Percentiles rank a stretch among this genome's conserved stretches.
Conservation (phyloP, 257 asterid genomes). For the Anisodus acutangulus region DNA sequence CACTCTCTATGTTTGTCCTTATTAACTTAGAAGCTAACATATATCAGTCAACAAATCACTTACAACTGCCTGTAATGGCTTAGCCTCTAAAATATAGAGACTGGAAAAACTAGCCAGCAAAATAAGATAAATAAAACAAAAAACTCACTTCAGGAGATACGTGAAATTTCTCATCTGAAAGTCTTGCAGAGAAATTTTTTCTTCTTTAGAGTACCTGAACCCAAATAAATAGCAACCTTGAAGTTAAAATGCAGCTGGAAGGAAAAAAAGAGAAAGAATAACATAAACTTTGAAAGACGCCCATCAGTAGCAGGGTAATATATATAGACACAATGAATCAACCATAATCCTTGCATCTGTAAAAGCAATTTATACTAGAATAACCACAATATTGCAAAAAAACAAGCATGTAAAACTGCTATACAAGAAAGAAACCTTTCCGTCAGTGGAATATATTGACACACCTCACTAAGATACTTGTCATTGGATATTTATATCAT, state of each 20-base stretch:
- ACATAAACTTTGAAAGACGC: background rate
- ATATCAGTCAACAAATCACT: background rate
- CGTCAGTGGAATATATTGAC: too few relatives aligned
- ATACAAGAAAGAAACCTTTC: background rate
- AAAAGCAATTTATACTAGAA: background rate
- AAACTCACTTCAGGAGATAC: conserved; percentile 73
- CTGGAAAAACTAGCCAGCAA: background rate
- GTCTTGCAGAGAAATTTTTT: conserved; percentile 61
- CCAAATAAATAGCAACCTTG: conserved; percentile 17
- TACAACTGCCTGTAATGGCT: background rate
- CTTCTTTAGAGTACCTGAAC: conserved; percentile 93
- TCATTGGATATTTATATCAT: too few relatives aligned
- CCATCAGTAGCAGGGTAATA: background rate
- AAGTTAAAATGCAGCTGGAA: background rate
- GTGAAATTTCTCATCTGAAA: conserved; percentile 67
- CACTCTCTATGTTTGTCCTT: background rate
- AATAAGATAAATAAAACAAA: conserved; percentile 5
- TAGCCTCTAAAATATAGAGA: conserved; percentile 12
- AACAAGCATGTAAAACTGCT: background rate
- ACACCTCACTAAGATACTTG: too few relatives aligned
- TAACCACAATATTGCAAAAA: conserved; percentile 7
- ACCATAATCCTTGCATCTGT: background rate
- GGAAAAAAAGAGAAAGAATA: background rate
- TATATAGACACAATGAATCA: conserved; percentile 1
- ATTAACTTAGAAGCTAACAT: background rate